Conservation (phyloP, 2,329 filamentous ascomycete genomes). For the Pleoardoris graminearum region DNA sequence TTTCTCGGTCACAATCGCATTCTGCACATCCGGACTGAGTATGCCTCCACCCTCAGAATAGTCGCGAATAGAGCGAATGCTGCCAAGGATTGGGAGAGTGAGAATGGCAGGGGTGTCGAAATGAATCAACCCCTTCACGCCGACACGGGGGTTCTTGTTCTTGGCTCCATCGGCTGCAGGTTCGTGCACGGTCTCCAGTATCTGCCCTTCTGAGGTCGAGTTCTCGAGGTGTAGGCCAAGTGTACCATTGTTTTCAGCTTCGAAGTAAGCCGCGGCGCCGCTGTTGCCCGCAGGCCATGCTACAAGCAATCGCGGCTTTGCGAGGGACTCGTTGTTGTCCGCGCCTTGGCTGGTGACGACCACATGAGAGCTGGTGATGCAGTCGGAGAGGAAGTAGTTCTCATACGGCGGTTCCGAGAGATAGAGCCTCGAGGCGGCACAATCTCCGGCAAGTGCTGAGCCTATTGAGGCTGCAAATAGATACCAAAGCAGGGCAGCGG, state of each 20-base stretch:
- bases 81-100: constrained; percentile 62
- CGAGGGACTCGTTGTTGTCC: constrained; percentile 59
- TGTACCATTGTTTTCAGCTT: constrained; percentile 57
- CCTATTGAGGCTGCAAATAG: background rate
- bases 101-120: constrained; percentile 63
- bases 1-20: constrained; percentile 52
- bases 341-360: constrained; percentile 62
- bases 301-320: constrained; percentile 60
- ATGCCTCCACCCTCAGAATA: constrained; percentile 62
- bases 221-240: constrained; percentile 59
- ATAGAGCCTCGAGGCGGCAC: constrained; percentile 40
- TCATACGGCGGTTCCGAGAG: constrained; percentile 63
- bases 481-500: constrained; percentile 5
- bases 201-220: constrained; percentile 48
- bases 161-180: constrained; percentile 19
- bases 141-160: constrained; percentile 51
- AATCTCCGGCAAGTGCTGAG: constrained; percentile 7
- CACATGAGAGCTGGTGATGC: constrained; percentile 61
- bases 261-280: constrained; percentile 61
- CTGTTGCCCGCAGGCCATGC: constrained; percentile 70
- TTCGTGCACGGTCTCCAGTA: constrained; percentile 54
- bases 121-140: constrained; percentile 57
- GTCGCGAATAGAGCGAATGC: constrained; percentile 65
- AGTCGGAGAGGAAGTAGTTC: constrained; percentile 70
- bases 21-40: constrained; percentile 58